Evolutionary conservation across 2,329 filamentous ascomycete genomes (phyloP), one percentile per base, ranked within the genome.

Genomic region (Ascochyta clinopodiicola): DNA sequence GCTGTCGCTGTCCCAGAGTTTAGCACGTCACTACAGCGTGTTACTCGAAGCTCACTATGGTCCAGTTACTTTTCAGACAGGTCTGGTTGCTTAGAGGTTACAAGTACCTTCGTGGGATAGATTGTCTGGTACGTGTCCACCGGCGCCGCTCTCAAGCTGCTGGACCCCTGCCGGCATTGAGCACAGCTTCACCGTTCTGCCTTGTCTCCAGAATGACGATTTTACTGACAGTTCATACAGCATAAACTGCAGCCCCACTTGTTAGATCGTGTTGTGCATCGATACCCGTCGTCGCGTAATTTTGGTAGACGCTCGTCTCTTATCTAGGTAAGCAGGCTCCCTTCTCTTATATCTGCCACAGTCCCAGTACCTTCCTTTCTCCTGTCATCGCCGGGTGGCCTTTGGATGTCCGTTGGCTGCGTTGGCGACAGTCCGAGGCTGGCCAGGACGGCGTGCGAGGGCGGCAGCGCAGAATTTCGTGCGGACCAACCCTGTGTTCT

Each of bases 191-290:
- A 19, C 19, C 12, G 7, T 51, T 25, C 40, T 42, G 52, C 46
- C 46, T 46, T 19, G 19, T 35, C 19, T 31, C 43, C 22, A 15
- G 40, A 49, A 7, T 31, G 12, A n/a, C 36, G 25, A n/a, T 44
- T 17, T 1, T 17, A 36, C 44, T 52, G 43, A 57, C 48, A 43
- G 25, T 10, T 12, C 19, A 15, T 37, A 6, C 22, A 56, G 52
- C 29, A 43, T 43, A 51, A 38, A 51, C 29, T 45, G 37, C 42
- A 61, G 45, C 59, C 57, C 51, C 55, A 60, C 54, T 63, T 62
- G 56, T 70, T 73, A 75, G 70, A 74, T 60, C 59, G 64, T 64
- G 61, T 68, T 63, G 63, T 59, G 63, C 62, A 63, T 66, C 64
- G 61, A 66, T 67, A 66, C 66, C 61, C 56, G 60, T 54, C 60